A percentile compares a stretch with the other conserved stretches of the same genome.
phyloP scores from a whole-genome alignment of 2,329 filamentous ascomycete species.

The Pseudonectria buxi region DNA sequence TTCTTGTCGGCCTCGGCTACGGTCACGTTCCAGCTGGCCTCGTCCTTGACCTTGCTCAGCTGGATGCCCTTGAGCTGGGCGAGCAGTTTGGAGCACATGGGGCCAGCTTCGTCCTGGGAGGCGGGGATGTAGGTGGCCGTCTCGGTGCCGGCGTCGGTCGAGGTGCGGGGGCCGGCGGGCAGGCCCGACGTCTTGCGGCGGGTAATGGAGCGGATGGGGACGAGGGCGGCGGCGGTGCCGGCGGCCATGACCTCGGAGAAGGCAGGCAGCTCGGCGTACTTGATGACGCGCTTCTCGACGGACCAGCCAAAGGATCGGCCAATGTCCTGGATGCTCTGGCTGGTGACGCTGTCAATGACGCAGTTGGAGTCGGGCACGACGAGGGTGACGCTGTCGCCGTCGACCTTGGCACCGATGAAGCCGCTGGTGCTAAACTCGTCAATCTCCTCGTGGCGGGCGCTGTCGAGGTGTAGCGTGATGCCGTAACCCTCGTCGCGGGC shows the following conservation, averaged over 20 bases:
- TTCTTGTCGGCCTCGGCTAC: slow-evolving; percentile 41
- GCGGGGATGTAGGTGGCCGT: slow-evolving; percentile 49
- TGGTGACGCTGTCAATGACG: slow-evolving; percentile 82
- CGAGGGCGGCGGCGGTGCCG: slow-evolving; percentile 83
- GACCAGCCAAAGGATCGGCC: slow-evolving; percentile 74
- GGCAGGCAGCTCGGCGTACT: slow-evolving; percentile 48
- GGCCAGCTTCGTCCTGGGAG: slow-evolving; percentile 61
- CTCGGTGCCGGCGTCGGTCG: slow-evolving; percentile 34
- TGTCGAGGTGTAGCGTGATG: slow-evolving; percentile 94
- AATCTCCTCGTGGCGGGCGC: slow-evolving; percentile 72
- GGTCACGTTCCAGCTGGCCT: slow-evolving; percentile 62
- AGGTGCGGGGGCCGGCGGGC: slow-evolving; percentile 32
- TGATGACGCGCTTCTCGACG: slow-evolving; percentile 68
- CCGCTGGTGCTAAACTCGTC: slow-evolving; percentile 96
- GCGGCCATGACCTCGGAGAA: slow-evolving; percentile 78
- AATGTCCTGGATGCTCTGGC: slow-evolving; percentile 70
- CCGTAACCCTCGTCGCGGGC: slow-evolving; percentile 74
- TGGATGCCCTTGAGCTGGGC: slow-evolving; percentile 79
- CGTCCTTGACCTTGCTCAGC: slow-evolving; percentile 69
- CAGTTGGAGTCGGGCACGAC: slow-evolving; percentile 83
- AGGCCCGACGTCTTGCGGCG: slow-evolving; percentile 39
- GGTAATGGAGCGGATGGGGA: slow-evolving; percentile 87
- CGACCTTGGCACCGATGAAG: slow-evolving; percentile 71
- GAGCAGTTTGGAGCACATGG: slow-evolving; percentile 65
- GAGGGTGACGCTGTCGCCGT: slow-evolving; percentile 58